These are phyloP conservation scores for Lecanicillium sp. DNA, from an alignment of 2,329 filamentous ascomycete genomes.

Conservation along the genomic window DNA sequence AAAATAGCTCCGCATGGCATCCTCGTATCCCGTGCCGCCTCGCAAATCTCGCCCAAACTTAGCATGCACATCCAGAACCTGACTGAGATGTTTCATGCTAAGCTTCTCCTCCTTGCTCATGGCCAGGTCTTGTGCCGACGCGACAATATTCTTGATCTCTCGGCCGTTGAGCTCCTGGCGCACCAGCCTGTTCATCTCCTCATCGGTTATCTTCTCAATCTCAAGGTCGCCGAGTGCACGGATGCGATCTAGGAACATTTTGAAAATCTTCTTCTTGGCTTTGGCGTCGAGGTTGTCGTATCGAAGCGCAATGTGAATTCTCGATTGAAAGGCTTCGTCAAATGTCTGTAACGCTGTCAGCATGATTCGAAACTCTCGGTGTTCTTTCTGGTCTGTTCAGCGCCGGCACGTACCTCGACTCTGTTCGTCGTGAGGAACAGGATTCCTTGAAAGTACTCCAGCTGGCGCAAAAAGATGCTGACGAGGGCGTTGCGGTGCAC, in stretches of 20 bases:
- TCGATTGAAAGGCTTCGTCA: constrained; percentile 82
- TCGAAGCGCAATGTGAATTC: constrained; percentile 77
- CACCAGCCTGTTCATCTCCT: constrained; percentile 59
- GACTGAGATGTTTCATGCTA: constrained; percentile 70
- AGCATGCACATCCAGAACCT: constrained; percentile 77
- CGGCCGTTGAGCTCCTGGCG: constrained; percentile 55
- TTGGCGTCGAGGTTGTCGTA: constrained; percentile 68
- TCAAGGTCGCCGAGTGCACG: constrained; percentile 54
- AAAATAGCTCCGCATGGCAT: constrained; percentile 77
- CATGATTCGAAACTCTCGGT: too few relatives aligned
- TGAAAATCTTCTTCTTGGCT: constrained; percentile 74
- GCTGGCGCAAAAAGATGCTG: constrained; percentile 74
- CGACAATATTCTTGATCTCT: constrained; percentile 83
- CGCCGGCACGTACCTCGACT: constrained; percentile 51
- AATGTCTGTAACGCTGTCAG: constrained; percentile 66
- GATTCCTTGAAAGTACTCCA: constrained; percentile 91
- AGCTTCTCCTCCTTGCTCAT: constrained; percentile 65
- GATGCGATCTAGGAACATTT: constrained; percentile 72
- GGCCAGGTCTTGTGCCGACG: constrained; percentile 75
- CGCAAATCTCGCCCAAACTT: constrained; percentile 78
- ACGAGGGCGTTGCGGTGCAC: constrained; percentile 81
- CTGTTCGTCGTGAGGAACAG: constrained; percentile 85
- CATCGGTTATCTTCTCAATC: constrained; percentile 54
- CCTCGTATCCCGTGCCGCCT: constrained; percentile 71
- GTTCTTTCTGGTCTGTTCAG: too few relatives aligned